These are phyloP conservation scores for Eucalyptus brandiana DNA, from an alignment of 345 rosid genomes.

Conservation along the genomic window DNA sequence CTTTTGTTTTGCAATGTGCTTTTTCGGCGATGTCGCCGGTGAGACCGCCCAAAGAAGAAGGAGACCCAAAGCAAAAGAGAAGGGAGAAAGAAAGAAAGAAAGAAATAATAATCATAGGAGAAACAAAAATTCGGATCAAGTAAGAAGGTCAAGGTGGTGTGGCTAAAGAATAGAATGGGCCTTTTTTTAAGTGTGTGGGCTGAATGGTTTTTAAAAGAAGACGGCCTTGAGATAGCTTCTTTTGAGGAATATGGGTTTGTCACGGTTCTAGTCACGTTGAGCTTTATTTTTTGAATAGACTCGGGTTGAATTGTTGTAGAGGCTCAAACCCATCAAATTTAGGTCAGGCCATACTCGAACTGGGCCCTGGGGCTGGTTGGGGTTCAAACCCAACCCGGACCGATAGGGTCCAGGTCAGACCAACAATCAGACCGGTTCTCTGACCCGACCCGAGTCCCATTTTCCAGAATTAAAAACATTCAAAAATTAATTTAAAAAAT, in stretches of 20 bases:
- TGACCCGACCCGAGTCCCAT: background rate
- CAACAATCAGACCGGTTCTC: background rate
- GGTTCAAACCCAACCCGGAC: background rate
- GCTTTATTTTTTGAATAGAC: background rate
- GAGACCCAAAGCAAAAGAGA: background rate
- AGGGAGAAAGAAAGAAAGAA: background rate
- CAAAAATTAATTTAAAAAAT: no score
- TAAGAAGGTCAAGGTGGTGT: no score
- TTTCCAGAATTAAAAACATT: no score
- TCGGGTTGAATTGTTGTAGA: background rate
- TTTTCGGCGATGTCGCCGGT: background rate
- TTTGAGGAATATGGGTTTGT: no score
- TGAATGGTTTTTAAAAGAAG: no score
- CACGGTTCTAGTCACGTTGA: no score
- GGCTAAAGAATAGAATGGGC: background rate
- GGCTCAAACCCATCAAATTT: background rate
- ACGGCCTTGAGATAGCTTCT: no score
- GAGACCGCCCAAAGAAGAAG: background rate
- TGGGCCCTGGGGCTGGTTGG: background rate
- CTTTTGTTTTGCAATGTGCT: background rate
- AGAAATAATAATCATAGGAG: background rate
- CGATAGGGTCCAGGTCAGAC: background rate
- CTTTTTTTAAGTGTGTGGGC: background rate
- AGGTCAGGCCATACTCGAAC: background rate
- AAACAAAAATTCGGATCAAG: no score